These are phyloP conservation scores for Salpingoeca rosetta DNA, from an alignment of 78 protist species.

Conservation along the genomic window DNA sequence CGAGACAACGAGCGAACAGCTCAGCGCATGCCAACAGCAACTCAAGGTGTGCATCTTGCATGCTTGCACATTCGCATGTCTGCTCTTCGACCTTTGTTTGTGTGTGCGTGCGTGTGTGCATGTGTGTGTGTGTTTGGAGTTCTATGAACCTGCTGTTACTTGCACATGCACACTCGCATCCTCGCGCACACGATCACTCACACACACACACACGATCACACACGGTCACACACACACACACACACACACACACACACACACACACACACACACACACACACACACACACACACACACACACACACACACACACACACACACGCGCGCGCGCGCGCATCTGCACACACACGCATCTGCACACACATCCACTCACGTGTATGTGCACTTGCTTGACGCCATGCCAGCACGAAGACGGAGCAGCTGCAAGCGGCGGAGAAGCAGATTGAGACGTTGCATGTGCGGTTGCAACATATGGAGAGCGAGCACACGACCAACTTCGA, in stretches of 20 bases:
- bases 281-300: background rate
- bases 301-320: background rate
- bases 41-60: too few species aligned
- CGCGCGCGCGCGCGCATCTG: background rate
- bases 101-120: background rate
- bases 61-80: background rate
- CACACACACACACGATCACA: background rate
- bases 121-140: background rate
- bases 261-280: background rate
- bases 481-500: background rate
- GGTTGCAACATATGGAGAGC: background rate
- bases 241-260: background rate
- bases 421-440: background rate
- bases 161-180: background rate
- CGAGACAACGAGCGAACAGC: slow-evolving; percentile 41
- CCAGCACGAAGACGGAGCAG: background rate
- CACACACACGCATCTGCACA: background rate
- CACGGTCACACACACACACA: background rate
- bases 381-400: background rate
- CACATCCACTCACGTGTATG: too few species aligned
- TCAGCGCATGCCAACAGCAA: too few species aligned
- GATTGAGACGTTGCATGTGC: background rate
- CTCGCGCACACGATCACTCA: background rate
- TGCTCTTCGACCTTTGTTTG: background rate
- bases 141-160: slow-evolving; percentile 47